Conservation (phyloP, 78 protist species). For the Goniomonas avonlea region DNA sequence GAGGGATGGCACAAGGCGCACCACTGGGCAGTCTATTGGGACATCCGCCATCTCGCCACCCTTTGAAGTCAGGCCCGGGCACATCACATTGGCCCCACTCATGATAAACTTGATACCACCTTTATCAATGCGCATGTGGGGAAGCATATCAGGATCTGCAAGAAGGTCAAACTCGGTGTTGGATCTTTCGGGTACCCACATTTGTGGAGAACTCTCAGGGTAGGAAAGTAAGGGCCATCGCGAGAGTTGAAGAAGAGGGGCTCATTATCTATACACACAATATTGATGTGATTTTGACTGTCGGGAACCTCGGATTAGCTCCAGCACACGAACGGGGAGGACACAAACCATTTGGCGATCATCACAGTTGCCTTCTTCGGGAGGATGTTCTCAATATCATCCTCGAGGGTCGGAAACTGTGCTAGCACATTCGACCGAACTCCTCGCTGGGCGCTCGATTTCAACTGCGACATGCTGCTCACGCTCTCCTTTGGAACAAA, state of each 20-base stretch:
- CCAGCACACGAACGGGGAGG: not conserved
- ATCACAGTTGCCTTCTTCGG: slow-evolving; percentile 57
- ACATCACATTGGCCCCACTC: slow-evolving; percentile 68
- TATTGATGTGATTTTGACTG: slow-evolving; percentile 25
- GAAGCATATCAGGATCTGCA: slow-evolving; percentile 46
- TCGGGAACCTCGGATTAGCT: not conserved
- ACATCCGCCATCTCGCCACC: too few relatives aligned
- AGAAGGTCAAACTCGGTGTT: not conserved
- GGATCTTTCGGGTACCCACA: not conserved
- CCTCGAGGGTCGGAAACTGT: slow-evolving; percentile 43
- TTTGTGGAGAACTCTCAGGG: slow-evolving; percentile 56
- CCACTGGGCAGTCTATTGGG: too few relatives aligned
- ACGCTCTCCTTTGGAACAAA: too few relatives aligned
- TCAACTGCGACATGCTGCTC: too few relatives aligned
- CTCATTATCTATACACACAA: slow-evolving; percentile 23
- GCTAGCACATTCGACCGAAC: too few relatives aligned
- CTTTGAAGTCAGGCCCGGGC: slow-evolving; percentile 77
- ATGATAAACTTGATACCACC: slow-evolving; percentile 60
- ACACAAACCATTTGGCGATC: slow-evolving; percentile 36
- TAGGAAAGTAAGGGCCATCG: slow-evolving; percentile 61
- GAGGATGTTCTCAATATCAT: slow-evolving; percentile 41
- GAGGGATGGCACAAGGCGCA: too few relatives aligned
- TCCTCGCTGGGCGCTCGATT: too few relatives aligned
- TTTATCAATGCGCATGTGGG: slow-evolving; percentile 44
- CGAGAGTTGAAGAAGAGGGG: slow-evolving; percentile 42